phyloP scores from a whole-genome alignment of 2,329 filamentous ascomycete species.

The Trichoderma sp. region DNA sequence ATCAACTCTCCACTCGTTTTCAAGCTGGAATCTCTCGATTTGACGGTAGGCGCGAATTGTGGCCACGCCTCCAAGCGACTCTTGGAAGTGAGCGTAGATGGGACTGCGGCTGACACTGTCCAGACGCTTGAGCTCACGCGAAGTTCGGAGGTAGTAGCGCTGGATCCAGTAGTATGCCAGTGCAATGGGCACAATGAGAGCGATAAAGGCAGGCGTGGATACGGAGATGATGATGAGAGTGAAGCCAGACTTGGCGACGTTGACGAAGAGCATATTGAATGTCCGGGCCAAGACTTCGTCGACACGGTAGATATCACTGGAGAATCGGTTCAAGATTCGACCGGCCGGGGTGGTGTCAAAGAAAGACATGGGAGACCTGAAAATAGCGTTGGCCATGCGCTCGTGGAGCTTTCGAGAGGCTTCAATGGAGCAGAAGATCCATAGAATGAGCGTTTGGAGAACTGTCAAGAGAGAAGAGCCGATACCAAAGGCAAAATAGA shows the following conservation, averaged over 20 bases:
- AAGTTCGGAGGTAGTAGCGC: conserved; percentile 94
- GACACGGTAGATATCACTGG: conserved; percentile 77
- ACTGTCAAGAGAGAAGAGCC: conserved; percentile 84
- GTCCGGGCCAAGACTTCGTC: conserved; percentile 94
- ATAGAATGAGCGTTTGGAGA: conserved; percentile 88
- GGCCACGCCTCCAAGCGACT: conserved; percentile 88
- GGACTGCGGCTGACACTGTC: conserved; percentile 95
- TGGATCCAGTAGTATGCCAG: conserved; percentile 90
- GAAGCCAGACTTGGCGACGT: conserved; percentile 73
- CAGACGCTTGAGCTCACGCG: conserved; percentile 91
- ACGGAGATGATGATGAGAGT: conserved; percentile 84
- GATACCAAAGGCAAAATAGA: conserved; percentile 94
- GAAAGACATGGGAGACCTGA: conserved; percentile 97
- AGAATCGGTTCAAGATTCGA: conserved; percentile 96
- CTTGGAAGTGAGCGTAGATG: conserved; percentile 98
- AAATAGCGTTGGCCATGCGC: conserved; percentile 95
- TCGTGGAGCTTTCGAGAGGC: conserved; percentile 96
- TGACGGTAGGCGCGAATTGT: conserved; percentile 96
- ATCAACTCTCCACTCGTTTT: conserved; percentile 98
- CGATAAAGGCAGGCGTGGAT: conserved; percentile 76
- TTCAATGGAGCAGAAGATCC: conserved; percentile 99
- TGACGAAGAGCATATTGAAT: conserved; percentile 94
- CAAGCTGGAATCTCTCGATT: conserved; percentile 79
- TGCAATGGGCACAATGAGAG: conserved; percentile 77
- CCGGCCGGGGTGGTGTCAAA: conserved; percentile 97